Evolutionary conservation across 2,329 filamentous ascomycete species (phyloP).

Genomic region (Pseudogymnoascus sp.): DNA sequence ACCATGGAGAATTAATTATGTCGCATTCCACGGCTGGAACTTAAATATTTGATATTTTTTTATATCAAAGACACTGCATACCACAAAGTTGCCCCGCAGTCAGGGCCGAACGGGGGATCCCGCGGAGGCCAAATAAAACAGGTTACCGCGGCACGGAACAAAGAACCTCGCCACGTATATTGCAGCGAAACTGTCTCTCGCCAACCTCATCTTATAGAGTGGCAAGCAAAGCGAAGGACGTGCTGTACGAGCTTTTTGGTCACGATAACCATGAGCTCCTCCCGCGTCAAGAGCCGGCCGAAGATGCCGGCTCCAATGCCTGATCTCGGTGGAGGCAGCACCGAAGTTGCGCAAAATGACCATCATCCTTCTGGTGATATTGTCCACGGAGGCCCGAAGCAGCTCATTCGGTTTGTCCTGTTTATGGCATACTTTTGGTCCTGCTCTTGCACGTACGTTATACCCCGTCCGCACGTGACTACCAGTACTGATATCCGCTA

Average conservation of each 20-base stretch:
- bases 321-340: constrained; percentile 13
- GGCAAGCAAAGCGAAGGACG: not conserved
- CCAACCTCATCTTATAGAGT: not conserved
- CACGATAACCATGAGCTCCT: not conserved
- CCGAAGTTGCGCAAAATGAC: constrained; percentile 17
- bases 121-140: not conserved
- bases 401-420: constrained; percentile 24
- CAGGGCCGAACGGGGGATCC: not conserved
- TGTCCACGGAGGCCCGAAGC: constrained; percentile 24
- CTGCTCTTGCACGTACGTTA: constrained; percentile 26
- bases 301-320: constrained; percentile 11
- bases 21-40: not conserved
- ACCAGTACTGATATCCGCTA: constrained; percentile 27
- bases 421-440: constrained; percentile 25
- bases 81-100: not conserved
- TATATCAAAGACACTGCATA: not conserved
- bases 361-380: constrained; percentile 28
- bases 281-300: constrained; percentile 7
- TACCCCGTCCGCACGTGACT: not conserved
- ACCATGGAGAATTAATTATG: not conserved
- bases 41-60: not conserved
- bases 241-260: not conserved
- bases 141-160: not conserved
- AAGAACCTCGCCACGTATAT: not conserved
- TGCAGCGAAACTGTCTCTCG: not conserved